Base-by-base conservation (phyloP, 2,329 filamentous ascomycete genomes). In the Exophiala sideris region DNA sequence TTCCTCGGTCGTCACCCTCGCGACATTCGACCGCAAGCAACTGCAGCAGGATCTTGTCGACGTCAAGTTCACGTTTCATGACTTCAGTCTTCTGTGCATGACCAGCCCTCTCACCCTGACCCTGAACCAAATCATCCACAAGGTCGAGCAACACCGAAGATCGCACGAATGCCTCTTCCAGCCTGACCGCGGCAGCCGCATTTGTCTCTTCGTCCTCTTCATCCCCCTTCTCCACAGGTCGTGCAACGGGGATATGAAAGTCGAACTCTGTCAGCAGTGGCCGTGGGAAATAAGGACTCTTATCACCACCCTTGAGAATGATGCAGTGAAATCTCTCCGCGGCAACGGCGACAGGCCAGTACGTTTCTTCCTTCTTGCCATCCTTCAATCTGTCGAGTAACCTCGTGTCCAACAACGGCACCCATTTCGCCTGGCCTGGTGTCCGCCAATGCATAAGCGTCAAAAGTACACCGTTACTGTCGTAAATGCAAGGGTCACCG, bases 401-500 rank as follows among this genome's bases (percentile, higher is more conserved):
- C 54, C 81, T 89, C 0, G 95, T 99, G 71, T 99, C 92, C 2
- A 99, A 82, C 2, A 99, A 79, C 1, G 94, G 94, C 2, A 95
- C 84, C 94, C 94, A 99, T 55, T 82, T 85, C 8, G 91, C 94
- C 66, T 94, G 87, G 3, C 88, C 89, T 0, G 86, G 86, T 18
- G 80, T 86, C 7, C 94, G 86, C 94, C 94, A 99, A 72, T 96
- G 91, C 41, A 95, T 79, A 2, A 97, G 80, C 1, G 92, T 87
- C 10, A 97, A 79, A 1, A 99, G 78, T 0, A 92, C 90, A 38
- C 95, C 94, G 1, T 89, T 89, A 4, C 89, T 90, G 70, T 97
- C 94, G 71, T 97, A 99, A 54, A 97, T 91, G 70, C 90, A 96
- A 5, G 94, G 94, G 65, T 99, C 91, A n/a, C 94, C 94, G 55